Evolutionary conservation across 192 early-diverging fungal species (phyloP).

Genomic region (Endogone sp.): DNA sequence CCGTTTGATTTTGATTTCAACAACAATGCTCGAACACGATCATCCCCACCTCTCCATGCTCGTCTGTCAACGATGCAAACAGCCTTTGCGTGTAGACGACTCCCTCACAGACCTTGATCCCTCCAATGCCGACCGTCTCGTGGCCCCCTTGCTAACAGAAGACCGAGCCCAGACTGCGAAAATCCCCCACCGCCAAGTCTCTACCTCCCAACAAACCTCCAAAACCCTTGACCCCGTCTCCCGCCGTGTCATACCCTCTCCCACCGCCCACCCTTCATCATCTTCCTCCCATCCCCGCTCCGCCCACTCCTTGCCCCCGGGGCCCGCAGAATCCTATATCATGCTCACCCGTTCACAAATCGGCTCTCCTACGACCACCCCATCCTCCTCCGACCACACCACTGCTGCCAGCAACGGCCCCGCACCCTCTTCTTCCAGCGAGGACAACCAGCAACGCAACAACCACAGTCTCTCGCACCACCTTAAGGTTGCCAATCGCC

Average conservation of each 20-base stretch:
- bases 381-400: slow-evolving; percentile 2
- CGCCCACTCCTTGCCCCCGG: neutral
- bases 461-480: slow-evolving; percentile 42
- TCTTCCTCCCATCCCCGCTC: neutral
- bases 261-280: slow-evolving; percentile 4
- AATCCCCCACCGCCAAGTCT: neutral
- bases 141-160: slow-evolving; percentile 31
- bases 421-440: slow-evolving; percentile 3
- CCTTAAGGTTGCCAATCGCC: slow-evolving; percentile 55
- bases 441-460: slow-evolving; percentile 13
- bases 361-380: slow-evolving; percentile 3
- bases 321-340: slow-evolving; percentile 56
- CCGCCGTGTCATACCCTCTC: slow-evolving; percentile 5
- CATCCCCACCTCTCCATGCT: slow-evolving; percentile 16
- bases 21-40: neutral
- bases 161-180: slow-evolving; percentile 15
- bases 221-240: neutral
- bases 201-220: neutral
- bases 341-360: slow-evolving; percentile 52
- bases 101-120: slow-evolving; percentile 52
- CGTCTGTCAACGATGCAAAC: slow-evolving; percentile 61
- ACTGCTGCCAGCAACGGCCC: neutral
- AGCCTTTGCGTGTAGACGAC: slow-evolving; percentile 59
- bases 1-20: too few relatives aligned
- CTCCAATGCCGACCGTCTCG: slow-evolving; percentile 44